Evolutionary conservation across 2,329 filamentous ascomycete species (phyloP).

Genomic region (Fusarium sterilihyphosum): DNA sequence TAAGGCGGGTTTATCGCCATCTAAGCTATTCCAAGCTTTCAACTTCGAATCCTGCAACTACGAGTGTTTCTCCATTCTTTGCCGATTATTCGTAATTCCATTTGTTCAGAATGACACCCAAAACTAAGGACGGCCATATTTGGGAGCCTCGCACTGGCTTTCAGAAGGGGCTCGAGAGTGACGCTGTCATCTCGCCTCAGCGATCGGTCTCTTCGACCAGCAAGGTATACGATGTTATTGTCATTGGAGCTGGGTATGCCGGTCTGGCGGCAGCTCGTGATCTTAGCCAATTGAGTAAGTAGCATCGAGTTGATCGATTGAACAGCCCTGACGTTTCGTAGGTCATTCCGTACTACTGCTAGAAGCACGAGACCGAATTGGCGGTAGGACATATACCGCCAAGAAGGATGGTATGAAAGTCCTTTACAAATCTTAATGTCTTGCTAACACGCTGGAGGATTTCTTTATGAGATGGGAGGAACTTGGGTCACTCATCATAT

Average conservation of each 20-base stretch:
- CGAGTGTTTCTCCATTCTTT: background rate
- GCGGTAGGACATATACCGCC: background rate
- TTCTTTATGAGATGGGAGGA: background rate
- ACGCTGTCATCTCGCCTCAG: background rate
- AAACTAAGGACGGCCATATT: background rate
- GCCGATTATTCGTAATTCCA: accelerated
- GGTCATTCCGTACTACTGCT: background rate
- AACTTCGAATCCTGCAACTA: background rate
- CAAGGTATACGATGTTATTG: background rate
- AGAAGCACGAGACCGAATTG: background rate
- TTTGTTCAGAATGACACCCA: background rate
- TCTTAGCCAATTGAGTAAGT: background rate
- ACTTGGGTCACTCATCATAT: background rate
- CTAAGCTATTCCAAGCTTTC: background rate
- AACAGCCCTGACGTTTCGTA: background rate
- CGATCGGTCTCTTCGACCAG: background rate
- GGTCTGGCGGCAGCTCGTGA: background rate
- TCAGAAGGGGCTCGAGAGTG: background rate
- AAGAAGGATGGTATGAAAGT: background rate
- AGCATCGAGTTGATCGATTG: accelerated
- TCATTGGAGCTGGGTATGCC: background rate
- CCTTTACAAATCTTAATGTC: no score
- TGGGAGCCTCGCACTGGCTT: background rate
- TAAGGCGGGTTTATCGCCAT: background rate
- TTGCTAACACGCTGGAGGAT: background rate